Base-by-base conservation (phyloP, 192 early-diverging fungal species). In the Backusella parvicylindrica region DNA sequence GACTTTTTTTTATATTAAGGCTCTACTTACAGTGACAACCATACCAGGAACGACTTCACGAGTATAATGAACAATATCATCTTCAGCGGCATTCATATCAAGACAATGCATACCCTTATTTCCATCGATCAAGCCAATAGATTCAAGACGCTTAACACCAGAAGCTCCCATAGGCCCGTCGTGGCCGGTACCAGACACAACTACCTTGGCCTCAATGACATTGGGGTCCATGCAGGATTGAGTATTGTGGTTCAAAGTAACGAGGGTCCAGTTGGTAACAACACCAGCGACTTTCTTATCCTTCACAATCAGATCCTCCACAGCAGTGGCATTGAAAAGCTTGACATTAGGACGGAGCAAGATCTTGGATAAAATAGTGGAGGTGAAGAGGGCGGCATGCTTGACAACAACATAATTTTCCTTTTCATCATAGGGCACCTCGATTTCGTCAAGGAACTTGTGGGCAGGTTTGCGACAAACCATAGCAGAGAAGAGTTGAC, bases 201-300 rank as follows among this genome's bases (percentile, higher is more conserved):
- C 85, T 36, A 92, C 83, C 76, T 85, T 86, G 81, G 89, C 84
- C 75, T 85, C 85, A 75, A 92, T 87, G 31, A 86, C 86, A 49
- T 89, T 87, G n/a, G 91, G 91, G 74, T 92, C 91, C 91, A 92
- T 92, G 84, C 91, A 90, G 11, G 84, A 82, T 35, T 68, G 71
- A 18, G 84, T 88, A 49, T 86, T 81, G 53, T 89, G 85, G 38
- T 86, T 77, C 21, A 86, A 68, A 32, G 91, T 83, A 28, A 92
- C 91, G 53, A 92, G 75, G 60, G 91, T 87, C 91, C 91, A 92
- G 86, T 92, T 92, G 71, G 91, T 91, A 64, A 91, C 91, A 15
- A 90, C 89, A 81, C 91, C 91, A 36, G 85, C 76, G 49, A 90
- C 81, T 53, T 86, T 88, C 6, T 84, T 82, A 31, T 85, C 79